phyloP scores from a whole-genome alignment of 2,329 filamentous ascomycete genomes.

The Alternaria triticina region DNA sequence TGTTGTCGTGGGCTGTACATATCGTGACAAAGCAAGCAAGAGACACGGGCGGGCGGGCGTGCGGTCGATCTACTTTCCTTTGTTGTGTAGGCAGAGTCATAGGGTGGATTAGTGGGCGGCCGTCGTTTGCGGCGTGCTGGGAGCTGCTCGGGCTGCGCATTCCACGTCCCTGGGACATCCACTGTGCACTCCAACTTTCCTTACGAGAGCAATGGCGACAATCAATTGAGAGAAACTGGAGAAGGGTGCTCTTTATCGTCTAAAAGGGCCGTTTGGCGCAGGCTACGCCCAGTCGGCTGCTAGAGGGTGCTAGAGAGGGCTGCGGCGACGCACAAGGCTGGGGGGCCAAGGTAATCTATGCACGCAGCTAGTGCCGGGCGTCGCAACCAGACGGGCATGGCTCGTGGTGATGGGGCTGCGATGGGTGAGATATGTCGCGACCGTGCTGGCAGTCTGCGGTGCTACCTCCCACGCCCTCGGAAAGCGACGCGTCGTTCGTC shows the following conservation, averaged over 20 bases:
- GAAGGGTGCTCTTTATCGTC: neutral
- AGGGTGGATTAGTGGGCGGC: conserved; percentile 25
- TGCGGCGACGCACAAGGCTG: conserved; percentile 6
- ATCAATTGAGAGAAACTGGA: neutral
- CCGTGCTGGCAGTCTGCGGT: conserved; percentile 11
- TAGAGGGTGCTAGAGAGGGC: neutral
- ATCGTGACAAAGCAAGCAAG: conserved; percentile 10
- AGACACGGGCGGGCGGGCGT: neutral
- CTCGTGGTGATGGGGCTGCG: neutral
- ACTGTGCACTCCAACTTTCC: neutral
- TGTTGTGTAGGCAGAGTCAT: conserved; percentile 24
- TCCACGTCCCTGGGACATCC: neutral
- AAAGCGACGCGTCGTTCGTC: neutral
- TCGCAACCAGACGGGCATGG: conserved; percentile 13
- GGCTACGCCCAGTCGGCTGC: neutral
- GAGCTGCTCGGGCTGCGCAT: neutral
- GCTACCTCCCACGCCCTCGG: conserved; percentile 3
- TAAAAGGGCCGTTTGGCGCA: conserved; percentile 1
- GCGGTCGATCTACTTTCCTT: conserved; percentile 20
- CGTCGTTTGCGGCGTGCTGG: conserved; percentile 24
- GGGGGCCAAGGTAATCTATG: conserved; percentile 12
- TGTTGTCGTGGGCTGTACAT: neutral
- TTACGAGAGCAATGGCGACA: no score
- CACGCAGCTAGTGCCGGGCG: conserved; percentile 18
- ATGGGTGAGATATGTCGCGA: conserved; percentile 7